phyloP scores from a whole-genome alignment of 495 filamentous ascomycete genomes.

The Annulohypoxylon bovei region DNA sequence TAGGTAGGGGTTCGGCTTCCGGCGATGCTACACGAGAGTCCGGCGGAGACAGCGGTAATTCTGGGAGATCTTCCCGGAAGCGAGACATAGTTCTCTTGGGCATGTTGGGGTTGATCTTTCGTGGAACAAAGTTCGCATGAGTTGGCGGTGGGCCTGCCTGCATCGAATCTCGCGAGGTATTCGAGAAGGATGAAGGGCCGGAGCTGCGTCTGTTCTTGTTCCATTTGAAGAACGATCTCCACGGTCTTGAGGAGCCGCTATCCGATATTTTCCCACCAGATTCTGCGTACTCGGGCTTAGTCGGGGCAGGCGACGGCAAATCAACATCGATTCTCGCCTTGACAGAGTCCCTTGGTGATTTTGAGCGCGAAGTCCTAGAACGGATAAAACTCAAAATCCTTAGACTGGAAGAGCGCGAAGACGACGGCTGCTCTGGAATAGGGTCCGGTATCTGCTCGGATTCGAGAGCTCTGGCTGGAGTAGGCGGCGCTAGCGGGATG shows the following conservation, averaged over 20 bases:
- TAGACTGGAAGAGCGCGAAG: slow-evolving; percentile 39
- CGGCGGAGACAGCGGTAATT: slow-evolving; percentile 81
- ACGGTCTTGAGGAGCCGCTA: slow-evolving; percentile 57
- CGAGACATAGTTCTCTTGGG: slow-evolving; percentile 85
- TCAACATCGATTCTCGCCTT: slow-evolving; percentile 26
- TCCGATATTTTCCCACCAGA: slow-evolving; percentile 51
- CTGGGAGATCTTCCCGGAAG: slow-evolving; percentile 92
- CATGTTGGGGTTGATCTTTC: slow-evolving; percentile 52
- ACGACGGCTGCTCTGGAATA: slow-evolving; percentile 12
- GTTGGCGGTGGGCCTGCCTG: slow-evolving; percentile 48
- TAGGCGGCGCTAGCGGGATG: slow-evolving; percentile 40
- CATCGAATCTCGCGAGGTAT: slow-evolving; percentile 85
- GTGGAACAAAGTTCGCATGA: slow-evolving; percentile 45
- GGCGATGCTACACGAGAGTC: slow-evolving; percentile 83
- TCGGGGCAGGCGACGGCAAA: slow-evolving; percentile 46
- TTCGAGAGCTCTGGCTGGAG: slow-evolving; percentile 24
- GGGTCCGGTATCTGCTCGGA: slow-evolving; percentile 14
- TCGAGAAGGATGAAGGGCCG: slow-evolving; percentile 75
- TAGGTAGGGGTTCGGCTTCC: slow-evolving; percentile 58
- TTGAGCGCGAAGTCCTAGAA: slow-evolving; percentile 53
- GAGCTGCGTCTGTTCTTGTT: slow-evolving; percentile 66
- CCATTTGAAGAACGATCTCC: slow-evolving; percentile 82
- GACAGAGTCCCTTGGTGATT: slow-evolving; percentile 41
- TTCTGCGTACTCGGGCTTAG: slow-evolving; percentile 51
- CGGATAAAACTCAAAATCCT: slow-evolving; percentile 47